Conservation (phyloP, 768 basidiomycete species). For the Boletus reticulatus region DNA sequence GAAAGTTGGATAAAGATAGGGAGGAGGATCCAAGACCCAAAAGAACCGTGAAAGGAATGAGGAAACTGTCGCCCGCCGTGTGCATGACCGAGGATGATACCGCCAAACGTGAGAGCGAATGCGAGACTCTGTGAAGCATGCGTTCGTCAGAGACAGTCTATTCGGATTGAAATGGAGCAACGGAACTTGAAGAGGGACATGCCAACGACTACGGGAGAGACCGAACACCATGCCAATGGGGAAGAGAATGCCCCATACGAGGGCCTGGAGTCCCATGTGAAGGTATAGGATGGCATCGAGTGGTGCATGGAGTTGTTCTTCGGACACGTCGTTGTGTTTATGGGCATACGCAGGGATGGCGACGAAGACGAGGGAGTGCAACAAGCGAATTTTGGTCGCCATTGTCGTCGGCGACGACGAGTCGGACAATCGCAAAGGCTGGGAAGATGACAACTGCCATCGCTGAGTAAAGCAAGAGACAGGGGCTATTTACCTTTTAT, state of each 20-base stretch:
- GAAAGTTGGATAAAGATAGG: slow-evolving; percentile 65
- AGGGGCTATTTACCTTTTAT: not conserved
- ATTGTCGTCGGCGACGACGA: not conserved
- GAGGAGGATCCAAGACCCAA: slow-evolving; percentile 51
- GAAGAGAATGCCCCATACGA: slow-evolving; percentile 85
- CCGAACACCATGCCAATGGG: slow-evolving; percentile 82
- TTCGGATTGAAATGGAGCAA: not conserved
- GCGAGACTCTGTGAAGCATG: slow-evolving; percentile 51
- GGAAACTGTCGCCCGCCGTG: slow-evolving; percentile 81
- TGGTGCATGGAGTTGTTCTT: slow-evolving; percentile 61
- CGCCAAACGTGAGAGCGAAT: slow-evolving; percentile 65
- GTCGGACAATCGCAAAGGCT: not conserved
- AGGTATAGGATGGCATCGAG: slow-evolving; percentile 80
- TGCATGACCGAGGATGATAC: slow-evolving; percentile 82
- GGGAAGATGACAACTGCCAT: not conserved
- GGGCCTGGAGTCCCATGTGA: slow-evolving; percentile 75
- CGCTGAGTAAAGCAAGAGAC: not conserved
- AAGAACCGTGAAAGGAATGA: slow-evolving; percentile 67
- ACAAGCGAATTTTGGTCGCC: not conserved
- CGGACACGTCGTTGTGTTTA: slow-evolving; percentile 57
- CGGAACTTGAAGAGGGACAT: slow-evolving; percentile 77
- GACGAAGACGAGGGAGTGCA: slow-evolving; percentile 10
- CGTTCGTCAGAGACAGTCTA: not conserved
- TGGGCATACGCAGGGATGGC: slow-evolving; percentile 41
- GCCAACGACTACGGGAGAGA: slow-evolving; percentile 79